Evolutionary conservation across 2,329 filamentous ascomycete species (phyloP), one percentile per base, ranked within the genome.

Genomic region (Dactylellina parvicollis): DNA sequence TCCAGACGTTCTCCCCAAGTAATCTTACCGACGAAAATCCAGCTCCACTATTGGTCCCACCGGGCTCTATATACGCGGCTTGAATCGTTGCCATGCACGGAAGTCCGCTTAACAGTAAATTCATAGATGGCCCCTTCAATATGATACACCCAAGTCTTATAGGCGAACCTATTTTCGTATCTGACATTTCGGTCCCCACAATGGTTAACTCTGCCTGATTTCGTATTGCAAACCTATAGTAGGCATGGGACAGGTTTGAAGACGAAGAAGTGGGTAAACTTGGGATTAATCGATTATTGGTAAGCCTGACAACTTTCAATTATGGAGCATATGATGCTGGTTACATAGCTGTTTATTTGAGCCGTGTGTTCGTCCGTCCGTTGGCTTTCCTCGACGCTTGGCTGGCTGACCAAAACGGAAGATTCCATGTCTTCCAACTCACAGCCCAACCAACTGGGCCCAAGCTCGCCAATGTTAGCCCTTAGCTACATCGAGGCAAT

Each of bases 151-250:
- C 50, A 32, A 55, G 50, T 57, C 24, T 38, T 49, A 26, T 47
- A 42, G 16, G 36, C 50, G 24, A 55, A 36, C 18, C 44, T 65
- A 34, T 55, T 44, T 42, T 54, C 30, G 14, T 16, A 18, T 46
- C 34, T 16, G 30, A 36, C 40, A 20, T 28, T 26, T 24, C n/a
- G 42, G 4, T 50, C 62, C 14, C 50, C 61, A 66, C 50, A 40
- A 16, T 30, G 42, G 42, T 14, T 12, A n/a, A 55, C 62, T 67
- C 38, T 59, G 42, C 52, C 61, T 66, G 61, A 66, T 66, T 56
- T 66, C 61, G 52, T 50, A 57, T 66, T 57, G 16, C 4, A 38
- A 38, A 14, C 47, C 24, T 16, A 26, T 47, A 26, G 16, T 47
- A n/a, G 20, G 22, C 10, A 38, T 38, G 12, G 34, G 3, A n/a